Conservation (phyloP, 2,329 filamentous ascomycete genomes). For the Pseudogymnoascus sp. region DNA sequence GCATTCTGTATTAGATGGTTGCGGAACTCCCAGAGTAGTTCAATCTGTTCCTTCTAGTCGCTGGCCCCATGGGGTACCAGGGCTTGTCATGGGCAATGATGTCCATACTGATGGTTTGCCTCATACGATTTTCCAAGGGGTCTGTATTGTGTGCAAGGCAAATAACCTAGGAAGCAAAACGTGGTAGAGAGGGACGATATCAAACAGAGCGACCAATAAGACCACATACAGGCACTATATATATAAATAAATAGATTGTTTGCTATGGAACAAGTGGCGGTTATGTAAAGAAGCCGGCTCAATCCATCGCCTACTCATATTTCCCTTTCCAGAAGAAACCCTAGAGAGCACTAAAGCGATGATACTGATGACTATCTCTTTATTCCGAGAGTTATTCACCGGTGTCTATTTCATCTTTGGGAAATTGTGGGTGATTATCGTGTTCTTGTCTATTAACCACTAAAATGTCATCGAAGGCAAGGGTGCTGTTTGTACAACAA, state of each 20-base stretch:
- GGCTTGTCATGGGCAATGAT: not conserved
- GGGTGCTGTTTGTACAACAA: conserved; percentile 4
- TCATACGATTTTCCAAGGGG: not conserved
- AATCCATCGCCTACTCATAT: conserved; percentile 7
- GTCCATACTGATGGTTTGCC: not conserved
- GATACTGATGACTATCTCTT: not conserved
- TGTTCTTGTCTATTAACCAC: not conserved
- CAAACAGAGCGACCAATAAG: not conserved
- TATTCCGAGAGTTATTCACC: not conserved
- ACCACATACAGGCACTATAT: conserved; percentile 5
- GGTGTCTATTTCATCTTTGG: not conserved
- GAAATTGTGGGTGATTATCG: not conserved
- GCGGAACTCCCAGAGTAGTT: not conserved
- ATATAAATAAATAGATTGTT: conserved; percentile 8
- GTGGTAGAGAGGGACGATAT: not conserved
- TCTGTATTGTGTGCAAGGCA: conserved; percentile 6
- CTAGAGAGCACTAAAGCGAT: not conserved
- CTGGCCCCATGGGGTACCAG: not conserved
- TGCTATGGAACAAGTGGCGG: not conserved
- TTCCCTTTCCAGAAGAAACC: not conserved
- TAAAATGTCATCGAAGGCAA: not conserved
- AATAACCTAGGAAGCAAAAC: not conserved
- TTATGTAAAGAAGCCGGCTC: conserved; percentile 5
- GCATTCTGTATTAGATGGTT: conserved; percentile 5
- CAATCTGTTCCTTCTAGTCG: not conserved